Base-by-base conservation (phyloP, 1,284 basidiomycete species). In the Apiotrichum sp. region DNA sequence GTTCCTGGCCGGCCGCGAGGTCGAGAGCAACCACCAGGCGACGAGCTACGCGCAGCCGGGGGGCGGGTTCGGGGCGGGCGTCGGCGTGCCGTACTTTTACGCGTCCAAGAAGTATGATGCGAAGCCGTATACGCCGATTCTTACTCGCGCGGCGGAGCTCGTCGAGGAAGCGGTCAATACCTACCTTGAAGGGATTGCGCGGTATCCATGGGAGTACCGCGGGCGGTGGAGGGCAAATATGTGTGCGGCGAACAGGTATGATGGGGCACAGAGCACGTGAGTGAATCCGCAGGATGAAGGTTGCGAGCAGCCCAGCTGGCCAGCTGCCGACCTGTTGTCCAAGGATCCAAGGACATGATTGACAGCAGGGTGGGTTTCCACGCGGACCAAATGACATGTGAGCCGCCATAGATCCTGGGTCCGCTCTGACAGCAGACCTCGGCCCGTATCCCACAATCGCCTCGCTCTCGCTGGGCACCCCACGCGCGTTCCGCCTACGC, bases 371-470 rank as follows among this genome's bases (percentile, higher is more conserved):
- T 95, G 3, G 92, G 91, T 0, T 86, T 83, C 71, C 92, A 95
- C 69, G 86, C 89, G 1, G 93, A 81, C 64, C 77, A 78, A 35
- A 62, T 80, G 47, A 78, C 78, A 8, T 78, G 74, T 75, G 46
- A 56, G 75, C 62, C 29, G 44, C 4, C 3, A 31, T 10, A 33
- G 11, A 29, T 2, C 5, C 36, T n/a, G 31, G 9, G 39, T 47
- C 50, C 56, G 44, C n/a, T 31, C 69, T 29, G 34, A 51, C 36
- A 13, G 39, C 56, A 41, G 87, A 90, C 75, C 80, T 96, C 10
- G 93, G 93, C 2, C 93, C 93, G 5, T 92, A 87, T 71, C 84
- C 89, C 1, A 95, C 93, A 0, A 96, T 97, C 64, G 93, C 92
- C 7, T 93, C 89, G 6, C 75, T 97, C 43, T 93, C 90, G 61